Evolutionary conservation across 495 filamentous ascomycete genomes (phyloP).

Genomic region (Talaromyces thailandensis): DNA sequence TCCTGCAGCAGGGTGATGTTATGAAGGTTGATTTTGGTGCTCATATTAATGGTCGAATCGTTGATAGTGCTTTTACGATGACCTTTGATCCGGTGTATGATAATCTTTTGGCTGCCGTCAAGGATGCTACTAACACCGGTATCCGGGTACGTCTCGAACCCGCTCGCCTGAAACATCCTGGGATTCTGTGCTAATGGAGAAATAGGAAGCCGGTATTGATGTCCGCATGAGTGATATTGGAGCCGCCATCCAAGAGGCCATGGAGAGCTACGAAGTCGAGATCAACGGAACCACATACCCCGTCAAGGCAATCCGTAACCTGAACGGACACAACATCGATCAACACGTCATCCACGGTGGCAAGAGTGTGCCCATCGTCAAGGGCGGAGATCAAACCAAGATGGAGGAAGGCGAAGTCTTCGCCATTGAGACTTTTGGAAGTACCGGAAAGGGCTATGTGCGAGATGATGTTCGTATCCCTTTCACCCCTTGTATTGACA

Average conservation of each 20-base stretch:
- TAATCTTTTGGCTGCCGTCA: constrained; percentile 70
- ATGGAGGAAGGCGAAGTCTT: constrained; percentile 95
- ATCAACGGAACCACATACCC: constrained; percentile 69
- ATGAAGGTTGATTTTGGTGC: constrained; percentile 93
- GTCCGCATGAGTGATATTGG: constrained; percentile 71
- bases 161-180: background rate
- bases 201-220: constrained; percentile 69
- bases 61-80: constrained; percentile 90
- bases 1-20: constrained; percentile 73
- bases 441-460: constrained; percentile 80
- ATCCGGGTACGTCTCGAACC: constrained; percentile 39
- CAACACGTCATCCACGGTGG: constrained; percentile 81
- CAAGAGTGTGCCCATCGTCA: constrained; percentile 88
- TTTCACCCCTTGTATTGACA: background rate
- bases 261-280: constrained; percentile 85
- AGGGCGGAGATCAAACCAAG: constrained; percentile 67
- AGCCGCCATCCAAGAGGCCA: constrained; percentile 69
- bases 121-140: constrained; percentile 81
- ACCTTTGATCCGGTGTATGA: constrained; percentile 81
- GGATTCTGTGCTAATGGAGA: background rate
- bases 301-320: constrained; percentile 77
- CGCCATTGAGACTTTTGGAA: constrained; percentile 91
- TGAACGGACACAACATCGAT: constrained; percentile 83
- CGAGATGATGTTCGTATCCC: constrained; percentile 57
- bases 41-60: constrained; percentile 83